Conservation (phyloP, 495 filamentous ascomycete species). For the Neurospora africana region DNA sequence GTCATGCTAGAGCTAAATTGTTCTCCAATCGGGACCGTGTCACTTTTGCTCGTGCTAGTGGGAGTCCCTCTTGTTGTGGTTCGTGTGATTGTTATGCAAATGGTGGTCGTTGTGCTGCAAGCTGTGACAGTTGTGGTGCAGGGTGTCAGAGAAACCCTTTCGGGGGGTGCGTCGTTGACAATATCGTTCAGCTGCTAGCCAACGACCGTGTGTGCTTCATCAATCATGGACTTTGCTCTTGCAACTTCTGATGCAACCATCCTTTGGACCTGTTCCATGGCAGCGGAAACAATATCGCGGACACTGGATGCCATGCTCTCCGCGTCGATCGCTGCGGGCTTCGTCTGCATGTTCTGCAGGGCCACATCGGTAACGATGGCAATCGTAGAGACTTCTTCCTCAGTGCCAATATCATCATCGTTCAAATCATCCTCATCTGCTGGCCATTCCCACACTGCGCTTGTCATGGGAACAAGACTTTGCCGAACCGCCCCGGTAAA, state of each 20-base stretch:
- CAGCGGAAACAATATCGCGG: constrained; percentile 10
- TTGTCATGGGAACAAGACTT: constrained; percentile 8
- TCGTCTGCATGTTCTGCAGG: background rate
- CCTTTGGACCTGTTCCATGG: constrained; percentile 8
- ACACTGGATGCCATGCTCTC: constrained; percentile 9
- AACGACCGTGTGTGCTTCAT: constrained; percentile 5
- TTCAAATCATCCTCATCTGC: background rate
- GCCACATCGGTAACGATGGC: background rate
- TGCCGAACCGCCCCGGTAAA: constrained; percentile 11
- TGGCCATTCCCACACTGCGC: constrained; percentile 11
- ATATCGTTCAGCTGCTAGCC: constrained; percentile 8
- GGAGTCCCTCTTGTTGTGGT: background rate
- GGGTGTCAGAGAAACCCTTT: constrained; percentile 6
- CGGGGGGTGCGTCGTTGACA: constrained; percentile 2
- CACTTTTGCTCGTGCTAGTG: background rate
- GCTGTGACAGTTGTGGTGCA: constrained; percentile 12
- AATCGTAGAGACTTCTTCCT: background rate
- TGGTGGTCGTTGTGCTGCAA: constrained; percentile 9
- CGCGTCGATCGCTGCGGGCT: constrained; percentile 2
- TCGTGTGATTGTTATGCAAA: constrained; percentile 5
- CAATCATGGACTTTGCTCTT: constrained; percentile 10
- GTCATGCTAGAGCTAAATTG: background rate
- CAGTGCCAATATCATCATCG: background rate
- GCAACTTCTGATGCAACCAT: constrained; percentile 10
- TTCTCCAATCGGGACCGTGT: background rate